Conservation (phyloP, 2,329 filamentous ascomycete genomes). For the Penicillium sp. region DNA sequence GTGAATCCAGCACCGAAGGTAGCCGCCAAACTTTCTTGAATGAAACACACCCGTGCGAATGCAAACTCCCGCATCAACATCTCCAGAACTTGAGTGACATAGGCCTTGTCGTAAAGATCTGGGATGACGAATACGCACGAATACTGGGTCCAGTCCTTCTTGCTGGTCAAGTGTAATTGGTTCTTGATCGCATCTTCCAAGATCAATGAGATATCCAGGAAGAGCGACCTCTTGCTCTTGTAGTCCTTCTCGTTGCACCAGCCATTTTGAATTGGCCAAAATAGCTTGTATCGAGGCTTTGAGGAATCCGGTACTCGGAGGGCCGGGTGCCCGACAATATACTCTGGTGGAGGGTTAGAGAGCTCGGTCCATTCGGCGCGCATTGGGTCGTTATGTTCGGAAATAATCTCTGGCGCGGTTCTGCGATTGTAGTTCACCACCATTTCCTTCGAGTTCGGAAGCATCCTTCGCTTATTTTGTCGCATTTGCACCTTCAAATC, state of each 20-base stretch:
- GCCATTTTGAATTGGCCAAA: conserved; percentile 84
- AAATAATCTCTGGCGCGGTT: conserved; percentile 78
- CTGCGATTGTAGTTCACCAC: conserved; percentile 91
- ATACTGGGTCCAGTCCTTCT: conserved; percentile 82
- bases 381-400: conserved; percentile 89
- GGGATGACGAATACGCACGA: conserved; percentile 97
- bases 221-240: conserved; percentile 69
- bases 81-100: conserved; percentile 78
- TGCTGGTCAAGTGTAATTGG: conserved; percentile 74
- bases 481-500: conserved; percentile 90
- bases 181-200: conserved; percentile 79
- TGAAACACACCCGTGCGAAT: conserved; percentile 84
- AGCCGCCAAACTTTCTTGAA: conserved; percentile 92
- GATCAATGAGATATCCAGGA: conserved; percentile 81
- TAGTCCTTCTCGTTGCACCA: conserved; percentile 92
- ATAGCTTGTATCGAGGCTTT: conserved; percentile 81
- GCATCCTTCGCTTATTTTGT: conserved; percentile 85
- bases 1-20: conserved; percentile 95
- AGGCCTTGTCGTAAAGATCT: conserved; percentile 91
- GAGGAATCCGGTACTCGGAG: conserved; percentile 86
- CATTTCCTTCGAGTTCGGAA: conserved; percentile 96
- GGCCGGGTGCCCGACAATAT: conserved; percentile 77
- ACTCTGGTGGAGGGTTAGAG: conserved; percentile 62
- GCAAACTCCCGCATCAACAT: conserved; percentile 86
- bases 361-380: conserved; percentile 95